A percentile compares a stretch with the other conserved stretches of the same genome.
Conservation (phyloP, 164 flowering plant genomes). For the Nelumbo lutea region DNA sequence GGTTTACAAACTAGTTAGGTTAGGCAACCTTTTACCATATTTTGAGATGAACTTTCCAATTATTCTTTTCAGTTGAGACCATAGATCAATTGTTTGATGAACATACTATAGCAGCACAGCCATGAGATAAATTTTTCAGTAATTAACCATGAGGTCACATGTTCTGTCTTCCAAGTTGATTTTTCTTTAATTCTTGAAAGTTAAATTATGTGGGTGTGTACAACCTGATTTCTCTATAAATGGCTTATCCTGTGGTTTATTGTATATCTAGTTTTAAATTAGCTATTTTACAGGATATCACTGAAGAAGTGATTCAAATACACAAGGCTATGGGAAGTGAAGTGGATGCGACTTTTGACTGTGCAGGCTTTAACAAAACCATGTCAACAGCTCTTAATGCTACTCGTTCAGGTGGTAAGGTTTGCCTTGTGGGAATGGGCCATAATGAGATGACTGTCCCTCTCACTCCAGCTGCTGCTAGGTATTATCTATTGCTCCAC, state of each 20-base stretch:
- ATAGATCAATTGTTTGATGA: too few species aligned
- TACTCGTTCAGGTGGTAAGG: too few species aligned
- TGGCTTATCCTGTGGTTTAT: background rate
- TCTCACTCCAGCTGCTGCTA: background rate
- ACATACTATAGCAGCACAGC: too few species aligned
- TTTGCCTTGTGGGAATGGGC: too few species aligned
- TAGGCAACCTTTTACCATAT: background rate
- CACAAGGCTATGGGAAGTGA: slow-evolving; percentile 53
- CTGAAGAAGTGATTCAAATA: slow-evolving; percentile 52
- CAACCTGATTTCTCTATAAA: background rate
- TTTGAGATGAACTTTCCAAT: too few species aligned
- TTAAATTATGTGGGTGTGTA: background rate
- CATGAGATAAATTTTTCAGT: too few species aligned
- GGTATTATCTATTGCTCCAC: background rate
- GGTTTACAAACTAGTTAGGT: too few species aligned
- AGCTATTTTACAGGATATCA: slow-evolving; percentile 41
- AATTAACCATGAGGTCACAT: too few species aligned
- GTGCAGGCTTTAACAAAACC: slow-evolving; percentile 63
- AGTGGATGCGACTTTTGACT: slow-evolving; percentile 72
- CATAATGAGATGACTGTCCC: background rate
- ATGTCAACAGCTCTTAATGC: too few species aligned
- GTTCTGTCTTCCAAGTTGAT: too few species aligned
- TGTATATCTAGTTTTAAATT: background rate
- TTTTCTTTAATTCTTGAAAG: background rate
- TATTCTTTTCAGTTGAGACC: too few species aligned